Evolutionary conservation across 495 filamentous ascomycete species (phyloP).

Genomic region (Trypethelium eluteriae): DNA sequence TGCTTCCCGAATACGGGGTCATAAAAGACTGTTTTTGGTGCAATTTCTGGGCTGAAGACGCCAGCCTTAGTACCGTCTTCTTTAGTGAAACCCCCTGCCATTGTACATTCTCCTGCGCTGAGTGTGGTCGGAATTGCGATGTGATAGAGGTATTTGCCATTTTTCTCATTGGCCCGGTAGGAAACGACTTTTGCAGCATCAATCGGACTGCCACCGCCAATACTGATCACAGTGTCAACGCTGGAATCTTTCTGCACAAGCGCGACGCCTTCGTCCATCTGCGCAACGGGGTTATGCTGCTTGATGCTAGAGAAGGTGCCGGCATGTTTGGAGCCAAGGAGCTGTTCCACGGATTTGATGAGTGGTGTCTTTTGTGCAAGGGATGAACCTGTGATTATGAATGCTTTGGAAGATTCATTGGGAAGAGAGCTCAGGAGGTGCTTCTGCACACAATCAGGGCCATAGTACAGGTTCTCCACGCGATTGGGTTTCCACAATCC

Average conservation of each 20-base stretch:
- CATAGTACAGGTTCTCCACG: constrained; percentile 41
- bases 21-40: constrained; percentile 39
- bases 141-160: constrained; percentile 39
- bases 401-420: constrained; percentile 38
- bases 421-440: constrained; percentile 38
- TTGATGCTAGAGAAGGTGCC: constrained; percentile 43
- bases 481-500: constrained; percentile 42
- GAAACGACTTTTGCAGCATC: constrained; percentile 44
- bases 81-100: constrained; percentile 39
- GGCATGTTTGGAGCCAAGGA: constrained; percentile 35
- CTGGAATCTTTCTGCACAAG: constrained; percentile 33
- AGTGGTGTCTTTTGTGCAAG: constrained; percentile 43
- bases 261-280: constrained; percentile 41
- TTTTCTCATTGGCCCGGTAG: constrained; percentile 37
- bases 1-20: constrained; percentile 39
- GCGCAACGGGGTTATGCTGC: constrained; percentile 42
- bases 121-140: constrained; percentile 46
- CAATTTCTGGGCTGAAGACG: constrained; percentile 34
- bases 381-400: constrained; percentile 45
- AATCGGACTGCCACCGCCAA: constrained; percentile 46
- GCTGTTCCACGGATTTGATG: constrained; percentile 39
- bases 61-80: constrained; percentile 38
- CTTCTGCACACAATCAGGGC: constrained; percentile 37
- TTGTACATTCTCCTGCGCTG: constrained; percentile 43
- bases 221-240: constrained; percentile 43